A percentile compares a stretch with the other conserved stretches of the same genome.
Evolutionary conservation across 2,329 filamentous ascomycete species (phyloP).

Genomic region (Immersiporthe knoxdaviesiana): DNA sequence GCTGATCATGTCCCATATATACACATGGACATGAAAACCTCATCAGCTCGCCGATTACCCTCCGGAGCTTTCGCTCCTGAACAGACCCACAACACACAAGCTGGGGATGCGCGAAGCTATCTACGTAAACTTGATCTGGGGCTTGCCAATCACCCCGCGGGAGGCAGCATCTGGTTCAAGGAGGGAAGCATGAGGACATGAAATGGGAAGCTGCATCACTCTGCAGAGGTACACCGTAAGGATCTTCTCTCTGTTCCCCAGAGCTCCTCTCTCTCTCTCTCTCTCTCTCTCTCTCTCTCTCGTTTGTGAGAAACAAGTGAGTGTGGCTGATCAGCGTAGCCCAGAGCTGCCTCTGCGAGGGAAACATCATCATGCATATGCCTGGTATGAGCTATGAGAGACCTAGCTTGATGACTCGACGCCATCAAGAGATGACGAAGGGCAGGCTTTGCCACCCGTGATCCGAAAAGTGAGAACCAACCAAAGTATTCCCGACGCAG

Average conservation of each 20-base stretch:
- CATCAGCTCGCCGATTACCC: background rate
- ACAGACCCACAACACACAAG: background rate
- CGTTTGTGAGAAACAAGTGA: background rate
- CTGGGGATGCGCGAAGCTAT: background rate
- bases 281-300: too few relatives aligned
- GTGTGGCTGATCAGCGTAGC: background rate
- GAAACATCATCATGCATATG: background rate
- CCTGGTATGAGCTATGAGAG: background rate
- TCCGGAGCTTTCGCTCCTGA: conserved; percentile 6
- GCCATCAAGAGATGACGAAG: background rate
- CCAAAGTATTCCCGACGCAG: background rate
- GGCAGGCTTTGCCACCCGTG: background rate
- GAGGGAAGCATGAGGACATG: background rate
- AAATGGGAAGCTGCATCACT: background rate
- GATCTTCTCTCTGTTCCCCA: background rate
- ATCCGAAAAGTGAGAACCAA: background rate
- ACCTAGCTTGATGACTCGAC: background rate
- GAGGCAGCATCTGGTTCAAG: background rate
- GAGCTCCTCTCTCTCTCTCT: too few relatives aligned
- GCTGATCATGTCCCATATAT: background rate
- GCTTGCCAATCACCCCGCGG: background rate
- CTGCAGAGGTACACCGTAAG: background rate
- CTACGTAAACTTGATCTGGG: background rate
- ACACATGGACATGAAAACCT: background rate
- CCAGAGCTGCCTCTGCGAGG: background rate